Evolutionary conservation across 2,329 filamentous ascomycete species (phyloP), one percentile per base, ranked within the genome.

Genomic region (Fusarium transvaalense): DNA sequence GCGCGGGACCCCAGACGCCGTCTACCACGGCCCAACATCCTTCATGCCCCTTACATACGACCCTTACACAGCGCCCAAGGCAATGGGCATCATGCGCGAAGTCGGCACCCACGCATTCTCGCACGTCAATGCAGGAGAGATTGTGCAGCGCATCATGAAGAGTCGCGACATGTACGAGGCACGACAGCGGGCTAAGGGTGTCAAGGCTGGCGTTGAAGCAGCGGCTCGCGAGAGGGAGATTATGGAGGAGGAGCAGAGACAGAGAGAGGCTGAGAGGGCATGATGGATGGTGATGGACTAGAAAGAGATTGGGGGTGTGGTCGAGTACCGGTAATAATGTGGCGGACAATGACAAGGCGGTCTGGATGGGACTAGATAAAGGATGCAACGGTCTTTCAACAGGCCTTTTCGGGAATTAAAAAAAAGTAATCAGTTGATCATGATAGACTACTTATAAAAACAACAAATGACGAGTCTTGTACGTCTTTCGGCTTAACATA

Each of bases 21-120:
- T 99, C 64, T 99, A 98, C 80, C 96, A 99, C 81, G 96, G 96
- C n/a, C 93, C 94, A 9, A 99, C 96, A 0, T 87, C 92, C 14
- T 97, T 97, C 78, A 96, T 97, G 83, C 92, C 89, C 76, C 77
- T 89, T 25, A 92, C 89, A 8, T 92, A 92, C 76, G 92, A 94
- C 75, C 92, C 92, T 2, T 97, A 98, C 81, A 84, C 85, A 29
- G 92, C 89, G 15, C 90, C 94, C 54, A 96, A 94, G 79, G 83
- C 85, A 47, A 89, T 97, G 84, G 91, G 91, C 34, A 93, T 99
- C 76, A 97, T 97, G 83, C 86, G 84, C 39, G 88, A 97, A 77
- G 90, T 97, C 41, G 87, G 87, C 13, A 79, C 83, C 52, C 96
- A 99, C 80, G 84, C 88, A 21, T 99, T 95, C 77, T 87, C 92